Evolutionary conservation across 805 yeast genomes (phyloP), one percentile per base, ranked within the genome.

Genomic region (Blastobotrys terrestris): DNA sequence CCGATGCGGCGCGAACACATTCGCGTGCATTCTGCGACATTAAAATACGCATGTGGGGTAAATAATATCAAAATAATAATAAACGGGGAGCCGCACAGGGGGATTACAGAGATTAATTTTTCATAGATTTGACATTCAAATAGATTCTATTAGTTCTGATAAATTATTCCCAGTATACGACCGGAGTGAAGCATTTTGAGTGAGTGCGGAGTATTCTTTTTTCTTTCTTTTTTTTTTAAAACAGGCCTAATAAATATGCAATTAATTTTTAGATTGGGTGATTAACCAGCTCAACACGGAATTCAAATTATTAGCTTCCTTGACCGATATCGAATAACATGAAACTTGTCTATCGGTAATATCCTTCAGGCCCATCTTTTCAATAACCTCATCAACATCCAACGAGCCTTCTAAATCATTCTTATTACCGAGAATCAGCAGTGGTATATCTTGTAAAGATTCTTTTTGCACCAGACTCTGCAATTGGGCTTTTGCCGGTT

Each of bases 271-370:
- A 22, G 57, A 55, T 42, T 53, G 48, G 14, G 68, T 55, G 41
- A 68, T 60, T 31, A 68, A 57, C 72, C 72, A 68, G 52, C 61
- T 60, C 46, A 68, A 46, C n/a, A 69, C 72, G 3, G 69, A 60
- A 48, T 58, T 68, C 39, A 68, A 57, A 46, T 68, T 68, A 31
- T 60, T 62, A 8, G 61, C 60, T 42, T 67, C 67, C 53, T 68
- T 68, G 39, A 67, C 72, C 14, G 70, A 66, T 20, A 69, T 67
- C 4, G 69, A 67, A 52, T 68, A 69, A 54, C 71, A 67, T 6
- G 67, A 58, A 3, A 69, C 66, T 22, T 66, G 69, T 19, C 71
- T 55, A 41, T 64, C 68, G 31, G 58, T 59, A 39, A 68, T 63
- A 11, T 59, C 46, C 50, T 61, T 61, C 39, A 68, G 60, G 39